Percentiles rank a stretch among this genome's conserved stretches.
These are phyloP conservation scores for Dianthus caryophyllus DNA, from an alignment of 148 eudicot genomes.

Conservation along the genomic window DNA sequence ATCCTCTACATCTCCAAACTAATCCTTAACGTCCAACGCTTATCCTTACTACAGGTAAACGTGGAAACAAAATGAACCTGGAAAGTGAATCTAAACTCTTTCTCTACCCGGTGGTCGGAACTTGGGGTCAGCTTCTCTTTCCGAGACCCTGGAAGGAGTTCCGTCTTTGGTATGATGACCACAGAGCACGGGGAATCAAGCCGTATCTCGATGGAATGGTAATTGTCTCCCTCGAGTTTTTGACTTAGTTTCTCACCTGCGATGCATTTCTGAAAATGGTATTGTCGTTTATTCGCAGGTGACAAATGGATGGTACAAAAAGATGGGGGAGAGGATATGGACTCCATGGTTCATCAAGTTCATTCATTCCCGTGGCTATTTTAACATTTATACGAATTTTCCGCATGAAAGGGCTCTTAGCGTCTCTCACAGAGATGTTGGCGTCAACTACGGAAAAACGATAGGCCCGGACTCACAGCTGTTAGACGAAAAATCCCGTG, in stretches of 20 bases:
- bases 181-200: slow-evolving; percentile 74
- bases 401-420: slow-evolving; percentile 72
- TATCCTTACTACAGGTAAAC: slow-evolving; percentile 58
- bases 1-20: neutral
- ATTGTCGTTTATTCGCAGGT: slow-evolving; percentile 41
- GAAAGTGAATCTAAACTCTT: slow-evolving; percentile 60
- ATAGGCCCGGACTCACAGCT: slow-evolving; percentile 88
- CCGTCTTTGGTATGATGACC: slow-evolving; percentile 86
- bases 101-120: slow-evolving; percentile 93
- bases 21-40: neutral
- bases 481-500: slow-evolving; percentile 42
- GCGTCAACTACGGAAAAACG: slow-evolving; percentile 86
- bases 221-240: slow-evolving; percentile 12
- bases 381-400: slow-evolving; percentile 78
- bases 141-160: slow-evolving; percentile 99
- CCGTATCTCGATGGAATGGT: slow-evolving; percentile 95
- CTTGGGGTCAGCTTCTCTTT: slow-evolving; percentile 99
- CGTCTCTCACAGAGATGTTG: slow-evolving; percentile 83
- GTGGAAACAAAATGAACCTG: slow-evolving; percentile 80
- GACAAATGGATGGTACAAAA: slow-evolving; percentile 95
- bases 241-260: neutral
- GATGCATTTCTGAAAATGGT: neutral
- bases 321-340: slow-evolving; percentile 92
- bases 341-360: slow-evolving; percentile 98
- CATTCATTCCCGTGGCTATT: slow-evolving; percentile 74